Evolutionary conservation across 768 basidiomycete genomes (phyloP).

Genomic region (Serendipita vermifera): DNA sequence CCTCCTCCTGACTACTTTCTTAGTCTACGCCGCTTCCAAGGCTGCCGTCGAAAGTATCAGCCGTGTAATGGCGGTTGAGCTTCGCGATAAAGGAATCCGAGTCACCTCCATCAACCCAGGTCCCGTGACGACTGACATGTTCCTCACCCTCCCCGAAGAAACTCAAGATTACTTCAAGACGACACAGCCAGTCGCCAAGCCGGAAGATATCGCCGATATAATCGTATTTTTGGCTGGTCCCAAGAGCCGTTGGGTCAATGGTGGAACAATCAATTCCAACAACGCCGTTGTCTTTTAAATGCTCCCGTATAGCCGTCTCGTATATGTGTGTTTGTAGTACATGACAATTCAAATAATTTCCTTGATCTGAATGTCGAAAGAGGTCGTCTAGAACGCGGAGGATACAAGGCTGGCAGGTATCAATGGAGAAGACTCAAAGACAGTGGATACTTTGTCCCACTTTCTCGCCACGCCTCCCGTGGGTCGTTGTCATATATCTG

Average conservation of each 20-base stretch:
- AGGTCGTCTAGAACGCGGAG: too few relatives aligned
- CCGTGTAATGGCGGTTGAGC: slow-evolving; percentile 28
- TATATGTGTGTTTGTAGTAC: too few relatives aligned
- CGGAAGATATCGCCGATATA: slow-evolving; percentile 41
- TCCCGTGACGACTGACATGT: slow-evolving; percentile 40
- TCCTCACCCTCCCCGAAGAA: slow-evolving; percentile 44
- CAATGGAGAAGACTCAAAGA: too few relatives aligned
- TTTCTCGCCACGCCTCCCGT: too few relatives aligned
- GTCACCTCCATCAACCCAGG: slow-evolving; percentile 47
- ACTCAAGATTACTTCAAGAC: slow-evolving; percentile 36
- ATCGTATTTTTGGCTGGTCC: slow-evolving; percentile 41
- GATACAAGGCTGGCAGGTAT: too few relatives aligned
- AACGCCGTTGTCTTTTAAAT: too few relatives aligned
- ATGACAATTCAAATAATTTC: too few relatives aligned
- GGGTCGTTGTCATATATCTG: background rate
- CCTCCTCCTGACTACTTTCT: too few relatives aligned
- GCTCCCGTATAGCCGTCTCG: too few relatives aligned
- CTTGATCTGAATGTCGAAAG: too few relatives aligned
- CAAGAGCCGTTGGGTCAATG: slow-evolving; percentile 45
- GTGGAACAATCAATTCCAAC: too few relatives aligned
- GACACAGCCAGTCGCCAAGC: slow-evolving; percentile 33
- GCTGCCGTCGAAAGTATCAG: slow-evolving; percentile 47
- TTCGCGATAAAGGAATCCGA: slow-evolving; percentile 41
- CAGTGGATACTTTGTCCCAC: too few relatives aligned
- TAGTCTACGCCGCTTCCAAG: slow-evolving; percentile 40